Conservation (phyloP, 2,329 filamentous ascomycete genomes). For the Monosporascus sp. region DNA sequence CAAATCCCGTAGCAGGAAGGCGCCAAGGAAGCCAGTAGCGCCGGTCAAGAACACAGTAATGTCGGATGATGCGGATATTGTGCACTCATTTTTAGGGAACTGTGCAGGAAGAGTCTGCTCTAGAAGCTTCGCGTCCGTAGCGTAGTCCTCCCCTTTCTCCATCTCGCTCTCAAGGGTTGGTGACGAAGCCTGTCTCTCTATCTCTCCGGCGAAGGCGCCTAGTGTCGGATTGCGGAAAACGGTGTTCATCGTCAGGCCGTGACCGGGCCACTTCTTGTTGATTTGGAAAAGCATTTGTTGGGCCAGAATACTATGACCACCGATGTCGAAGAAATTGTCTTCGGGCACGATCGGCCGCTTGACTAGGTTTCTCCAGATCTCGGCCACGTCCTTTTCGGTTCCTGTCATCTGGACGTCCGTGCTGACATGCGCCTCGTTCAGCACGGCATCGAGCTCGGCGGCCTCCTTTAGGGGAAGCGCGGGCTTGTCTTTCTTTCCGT, state of each 20-base stretch:
- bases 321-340: conserved; percentile 65
- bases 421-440: conserved; percentile 26
- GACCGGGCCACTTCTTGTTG: not conserved
- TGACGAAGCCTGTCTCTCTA: not conserved
- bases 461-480: conserved; percentile 63
- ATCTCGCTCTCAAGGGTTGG: not conserved
- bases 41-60: not conserved
- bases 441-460: conserved; percentile 41
- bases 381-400: conserved; percentile 54
- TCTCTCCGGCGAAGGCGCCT: not conserved
- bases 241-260: not conserved
- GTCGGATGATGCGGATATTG: conserved; percentile 40
- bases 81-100: conserved; percentile 44
- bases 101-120: not conserved
- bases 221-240: not conserved
- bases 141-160: not conserved
- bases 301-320: conserved; percentile 66
- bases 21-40: not conserved
- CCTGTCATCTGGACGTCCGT: conserved; percentile 16
- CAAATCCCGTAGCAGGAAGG: not conserved
- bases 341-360: conserved; percentile 46
- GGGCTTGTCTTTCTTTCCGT: conserved; percentile 68
- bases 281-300: conserved; percentile 66
- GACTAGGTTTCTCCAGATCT: conserved; percentile 58
- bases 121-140: not conserved